A percentile compares a stretch with the other conserved stretches of the same genome.
Evolutionary conservation across 179 eudicot genomes (phyloP).

Genomic region (Silene vulgaris): DNA sequence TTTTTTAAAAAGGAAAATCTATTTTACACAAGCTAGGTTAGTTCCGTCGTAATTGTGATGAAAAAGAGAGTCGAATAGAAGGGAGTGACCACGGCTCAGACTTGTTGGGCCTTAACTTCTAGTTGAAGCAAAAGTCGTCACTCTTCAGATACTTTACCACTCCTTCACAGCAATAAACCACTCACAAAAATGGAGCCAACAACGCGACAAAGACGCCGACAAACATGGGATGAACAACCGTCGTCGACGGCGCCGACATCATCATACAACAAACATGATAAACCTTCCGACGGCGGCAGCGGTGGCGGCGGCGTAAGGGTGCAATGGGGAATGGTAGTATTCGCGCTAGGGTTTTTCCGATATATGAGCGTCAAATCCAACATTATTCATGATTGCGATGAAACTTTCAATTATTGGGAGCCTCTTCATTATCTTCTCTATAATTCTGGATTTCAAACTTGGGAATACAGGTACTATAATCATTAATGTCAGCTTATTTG

Average conservation of each 20-base stretch:
- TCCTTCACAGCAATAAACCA: too few relatives aligned
- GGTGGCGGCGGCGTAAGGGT: constrained; percentile 35
- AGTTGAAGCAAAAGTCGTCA: constrained; percentile 8
- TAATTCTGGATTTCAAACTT: constrained; percentile 90
- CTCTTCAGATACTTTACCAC: neutral
- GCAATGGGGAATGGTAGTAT: constrained; percentile 58
- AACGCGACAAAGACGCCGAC: neutral
- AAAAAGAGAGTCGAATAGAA: too few relatives aligned
- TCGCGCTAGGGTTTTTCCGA: constrained; percentile 61
- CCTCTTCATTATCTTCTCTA: constrained; percentile 80
- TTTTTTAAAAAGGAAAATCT: too few relatives aligned
- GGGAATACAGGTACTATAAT: constrained; percentile 76
- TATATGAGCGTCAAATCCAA: constrained; percentile 89
- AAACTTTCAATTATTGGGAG: constrained; percentile 98
- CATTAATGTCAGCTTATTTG: neutral
- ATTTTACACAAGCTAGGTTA: too few relatives aligned
- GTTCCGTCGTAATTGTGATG: too few relatives aligned
- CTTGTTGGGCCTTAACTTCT: neutral
- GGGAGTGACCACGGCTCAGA: too few relatives aligned
- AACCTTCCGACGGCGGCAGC: constrained; percentile 35
- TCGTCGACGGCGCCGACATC: constrained; percentile 11
- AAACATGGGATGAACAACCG: too few relatives aligned
- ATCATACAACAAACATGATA: constrained; percentile 55
- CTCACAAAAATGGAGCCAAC: too few relatives aligned
- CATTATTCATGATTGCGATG: constrained; percentile 95